Evolutionary conservation across 2,329 filamentous ascomycete genomes (phyloP), one percentile per base, ranked within the genome.

Genomic region (Alternaria brassicicola): DNA sequence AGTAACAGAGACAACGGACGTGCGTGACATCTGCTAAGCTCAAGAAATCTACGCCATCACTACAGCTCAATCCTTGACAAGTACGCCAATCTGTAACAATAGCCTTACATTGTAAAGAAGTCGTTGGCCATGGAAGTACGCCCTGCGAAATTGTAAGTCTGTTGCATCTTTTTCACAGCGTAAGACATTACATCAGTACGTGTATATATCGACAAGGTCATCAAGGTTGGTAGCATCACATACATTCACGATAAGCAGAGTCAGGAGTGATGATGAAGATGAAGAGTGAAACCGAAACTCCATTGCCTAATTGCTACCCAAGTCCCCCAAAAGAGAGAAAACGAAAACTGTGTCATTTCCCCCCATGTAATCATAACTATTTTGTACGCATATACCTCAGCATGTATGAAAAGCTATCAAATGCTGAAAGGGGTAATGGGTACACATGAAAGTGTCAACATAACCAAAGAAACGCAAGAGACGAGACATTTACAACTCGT

Each of bases 401-500:
- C 38, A 50, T 43, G 41, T 58, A 59, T 56, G 55, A 58, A 42
- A 54, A 59, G 48, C 31, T 17, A 57, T 63, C 60, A 62, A 55
- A 67, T 67, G 66, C 66, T 63, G 52, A 64, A 59, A 55, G 55
- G 55, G 56, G 61, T 68, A 65, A 50, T 67, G 63, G 63, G 56
- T 66, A 63, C 58, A 62, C 59, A 31, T 58, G 35, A 55, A 43
- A 46, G 58, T 56, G 55, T 45, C 56, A 54, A 56, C 46, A 64
- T 61, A 64, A 61, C 54, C 53, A 64, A 62, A 36, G 28, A 46
- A 63, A 52, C 49, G 45, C 33, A 26, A 59, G 4, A 45, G 17
- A 41, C n/a, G 21, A 52, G 23, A 12, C 62, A 65, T 84, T 83
- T 91, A 94, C 84, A 94, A 83, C 83, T 94, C 91, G 74, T 94